These are phyloP conservation scores for Reticulascus tulasneorum DNA, from an alignment of 2,329 filamentous ascomycete genomes.

Conservation along the genomic window DNA sequence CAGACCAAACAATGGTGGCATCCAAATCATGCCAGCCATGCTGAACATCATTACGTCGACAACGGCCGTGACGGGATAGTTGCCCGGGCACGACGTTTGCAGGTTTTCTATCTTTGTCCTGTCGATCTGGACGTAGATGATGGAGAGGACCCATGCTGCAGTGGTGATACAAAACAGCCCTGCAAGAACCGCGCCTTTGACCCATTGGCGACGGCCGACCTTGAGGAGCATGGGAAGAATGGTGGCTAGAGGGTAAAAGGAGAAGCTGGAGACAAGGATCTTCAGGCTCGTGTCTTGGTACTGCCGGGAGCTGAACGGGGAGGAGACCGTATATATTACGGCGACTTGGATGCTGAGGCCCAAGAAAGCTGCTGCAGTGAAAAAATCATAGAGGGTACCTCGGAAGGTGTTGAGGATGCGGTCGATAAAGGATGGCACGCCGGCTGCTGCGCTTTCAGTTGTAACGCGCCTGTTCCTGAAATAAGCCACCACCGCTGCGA, in stretches of 20 bases:
- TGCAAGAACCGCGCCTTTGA: slow-evolving; percentile 1
- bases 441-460: not conserved
- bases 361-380: slow-evolving; percentile 4
- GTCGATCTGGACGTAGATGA: slow-evolving; percentile 4
- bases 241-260: slow-evolving; percentile 6
- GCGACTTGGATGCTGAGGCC: slow-evolving; percentile 3
- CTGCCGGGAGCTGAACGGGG: not conserved
- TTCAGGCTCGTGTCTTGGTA: slow-evolving; percentile 1
- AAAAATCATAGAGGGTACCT: slow-evolving; percentile 6
- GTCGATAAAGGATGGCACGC: not conserved
- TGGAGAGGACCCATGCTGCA: slow-evolving; percentile 5
- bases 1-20: slow-evolving; percentile 12
- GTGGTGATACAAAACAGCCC: slow-evolving; percentile 5
- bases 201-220: not conserved
- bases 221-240: slow-evolving; percentile 7
- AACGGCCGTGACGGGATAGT: not conserved
- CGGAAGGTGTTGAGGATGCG: slow-evolving; percentile 1
- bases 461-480: not conserved
- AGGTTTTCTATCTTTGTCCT: not conserved
- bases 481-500: not conserved
- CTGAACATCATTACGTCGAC: slow-evolving; percentile 8
- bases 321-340: slow-evolving; percentile 1
- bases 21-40: slow-evolving; percentile 11
- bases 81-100: not conserved
- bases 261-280: slow-evolving; percentile 5